Conservation (phyloP, 305 asterid genomes). For the Solanum hybrid region DNA sequence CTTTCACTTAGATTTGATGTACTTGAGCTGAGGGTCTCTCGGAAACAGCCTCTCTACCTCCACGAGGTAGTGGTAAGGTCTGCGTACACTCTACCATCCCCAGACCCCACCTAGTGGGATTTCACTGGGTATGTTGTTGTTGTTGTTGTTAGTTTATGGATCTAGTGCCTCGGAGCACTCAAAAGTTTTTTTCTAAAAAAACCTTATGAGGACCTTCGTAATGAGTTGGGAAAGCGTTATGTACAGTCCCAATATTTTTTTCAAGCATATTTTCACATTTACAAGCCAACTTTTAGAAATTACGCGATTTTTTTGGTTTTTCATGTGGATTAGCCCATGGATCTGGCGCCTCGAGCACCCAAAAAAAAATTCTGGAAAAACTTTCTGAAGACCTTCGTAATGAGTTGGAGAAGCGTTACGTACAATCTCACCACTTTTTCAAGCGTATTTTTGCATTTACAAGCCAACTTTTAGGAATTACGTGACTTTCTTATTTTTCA, state of each 20-base stretch:
- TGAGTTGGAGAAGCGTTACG: no score
- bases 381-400: not conserved
- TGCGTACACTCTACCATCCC: no score
- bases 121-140: no score
- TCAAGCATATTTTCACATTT: not conserved
- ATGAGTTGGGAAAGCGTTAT: not conserved
- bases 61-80: no score
- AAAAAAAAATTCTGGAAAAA: no score
- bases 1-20: no score
- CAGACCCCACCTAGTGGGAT: no score
- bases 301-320: no score
- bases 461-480: not conserved
- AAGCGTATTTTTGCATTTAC: not conserved
- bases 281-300: no score
- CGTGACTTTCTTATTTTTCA: accelerated
- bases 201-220: not conserved
- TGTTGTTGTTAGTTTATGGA: not conserved
- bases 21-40: no score
- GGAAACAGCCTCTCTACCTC: no score
- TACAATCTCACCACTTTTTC: not conserved
- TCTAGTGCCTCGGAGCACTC: accelerated
- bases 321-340: not conserved
- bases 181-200: no score
- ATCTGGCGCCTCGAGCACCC: not conserved
- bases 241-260: not conserved